Base-by-base conservation (phyloP, 2,329 filamentous ascomycete species). In the Lachnellula hyalina region DNA sequence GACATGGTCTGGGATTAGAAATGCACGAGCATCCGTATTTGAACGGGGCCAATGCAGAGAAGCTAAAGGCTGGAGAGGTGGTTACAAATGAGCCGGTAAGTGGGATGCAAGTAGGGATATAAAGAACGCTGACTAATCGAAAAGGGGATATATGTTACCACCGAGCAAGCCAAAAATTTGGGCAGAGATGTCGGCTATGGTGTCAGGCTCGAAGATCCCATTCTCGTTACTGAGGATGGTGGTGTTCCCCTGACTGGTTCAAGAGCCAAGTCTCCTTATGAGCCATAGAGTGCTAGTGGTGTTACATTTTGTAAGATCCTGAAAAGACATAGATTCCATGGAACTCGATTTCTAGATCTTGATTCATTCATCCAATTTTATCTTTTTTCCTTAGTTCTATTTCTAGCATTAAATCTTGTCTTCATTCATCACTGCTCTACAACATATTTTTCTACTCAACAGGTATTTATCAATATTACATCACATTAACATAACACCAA, bases 1-100 rank as follows among this genome's bases (percentile, higher is more conserved):
- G 83, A 0, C 83, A 86, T 61, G 79, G 83, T 0, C 81, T 86
- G 40, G 83, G 83, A 0, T 81, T 86, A 64, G 85, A 85, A 69
- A 82, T 82, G 4, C 83, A 85, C 58, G 82, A 85, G 63, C 81
- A 80, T 38, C 83, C 82, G 0, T 86, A 85, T 59, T 69, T 86
- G 17, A 84, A 85, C 65, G 81, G 84, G 61, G 83, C 79, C 52
- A 86, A 85, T 61, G 71, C 69, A 2, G 70, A 66, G 0, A 63
- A 72, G 1, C 69, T 85, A 5, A 72, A 74, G 46, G 71, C 78
- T 0, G 81, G 82, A 0, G 85, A 85, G 80, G 75, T 77, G 0
- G 85, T 85, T 56, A 85, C 83, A 0, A 79, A 80, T 17, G 83
- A 86, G 68, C 83, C 83, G 6, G 63, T 64, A 54, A 53, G 60